These are phyloP conservation scores for Xylariales sp. DNA, from an alignment of 2,329 filamentous ascomycete species.

Conservation along the genomic window DNA sequence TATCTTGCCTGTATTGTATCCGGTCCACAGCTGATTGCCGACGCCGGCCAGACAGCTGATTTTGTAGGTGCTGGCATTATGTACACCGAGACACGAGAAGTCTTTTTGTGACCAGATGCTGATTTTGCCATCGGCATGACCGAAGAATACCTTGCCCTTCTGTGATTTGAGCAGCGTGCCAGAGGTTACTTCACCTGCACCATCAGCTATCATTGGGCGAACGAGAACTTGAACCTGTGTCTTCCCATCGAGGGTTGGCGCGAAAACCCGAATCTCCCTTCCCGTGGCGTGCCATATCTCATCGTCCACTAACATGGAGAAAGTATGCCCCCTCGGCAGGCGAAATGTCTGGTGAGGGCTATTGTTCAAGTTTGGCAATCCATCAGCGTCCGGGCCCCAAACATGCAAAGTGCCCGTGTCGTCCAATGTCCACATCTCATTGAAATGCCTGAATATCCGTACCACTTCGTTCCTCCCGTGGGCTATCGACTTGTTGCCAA, in stretches of 20 bases:
- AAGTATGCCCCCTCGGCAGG: slow-evolving; percentile 76
- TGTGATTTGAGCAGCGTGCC: slow-evolving; percentile 72
- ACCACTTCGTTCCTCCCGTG: slow-evolving; percentile 77
- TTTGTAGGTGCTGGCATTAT: slow-evolving; percentile 91
- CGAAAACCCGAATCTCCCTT: slow-evolving; percentile 82
- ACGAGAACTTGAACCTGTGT: slow-evolving; percentile 71
- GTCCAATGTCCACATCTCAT: slow-evolving; percentile 92
- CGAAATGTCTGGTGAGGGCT: slow-evolving; percentile 71
- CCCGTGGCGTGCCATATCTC: slow-evolving; percentile 85
- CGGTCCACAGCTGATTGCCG: slow-evolving; percentile 83
- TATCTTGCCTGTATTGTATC: slow-evolving; percentile 89
- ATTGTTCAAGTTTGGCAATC: slow-evolving; percentile 68
- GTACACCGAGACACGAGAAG: slow-evolving; percentile 71
- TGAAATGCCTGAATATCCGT: slow-evolving; percentile 79
- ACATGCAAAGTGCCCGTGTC: slow-evolving; percentile 82
- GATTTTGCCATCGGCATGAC: slow-evolving; percentile 89
- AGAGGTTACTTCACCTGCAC: slow-evolving; percentile 81
- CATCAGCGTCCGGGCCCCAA: slow-evolving; percentile 73
- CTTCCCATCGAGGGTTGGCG: slow-evolving; percentile 64
- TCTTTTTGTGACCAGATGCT: slow-evolving; percentile 82
- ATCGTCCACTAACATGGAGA: slow-evolving; percentile 81
- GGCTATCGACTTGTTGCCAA: slow-evolving; percentile 63
- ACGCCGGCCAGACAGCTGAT: slow-evolving; percentile 83
- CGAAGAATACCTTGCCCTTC: slow-evolving; percentile 79
- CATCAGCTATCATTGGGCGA: slow-evolving; percentile 64